Conservation (phyloP, 2,329 filamentous ascomycete species). For the Neopestalotiopsis sp. region DNA sequence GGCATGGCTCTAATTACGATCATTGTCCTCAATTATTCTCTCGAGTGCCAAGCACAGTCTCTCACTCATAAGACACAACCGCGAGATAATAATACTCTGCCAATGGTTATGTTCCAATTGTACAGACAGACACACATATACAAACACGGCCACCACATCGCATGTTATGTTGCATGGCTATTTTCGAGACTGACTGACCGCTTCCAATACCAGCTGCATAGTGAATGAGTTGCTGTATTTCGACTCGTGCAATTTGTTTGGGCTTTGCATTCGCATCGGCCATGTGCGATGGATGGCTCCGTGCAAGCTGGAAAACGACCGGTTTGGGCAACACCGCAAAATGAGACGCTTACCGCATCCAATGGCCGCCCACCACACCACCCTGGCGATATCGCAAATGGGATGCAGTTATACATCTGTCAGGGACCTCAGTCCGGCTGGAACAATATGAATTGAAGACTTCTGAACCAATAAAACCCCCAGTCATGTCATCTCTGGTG, state of each 20-base stretch:
- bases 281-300: constrained; percentile 1
- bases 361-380: background rate
- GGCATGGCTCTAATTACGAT: background rate
- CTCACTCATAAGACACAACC: constrained; percentile 7
- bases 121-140: background rate
- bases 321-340: constrained; percentile 6
- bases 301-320: constrained; percentile 6
- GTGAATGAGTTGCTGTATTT: background rate
- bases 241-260: background rate
- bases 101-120: background rate
- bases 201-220: no score
- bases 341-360: constrained; percentile 9
- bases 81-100: background rate
- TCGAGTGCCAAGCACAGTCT: background rate
- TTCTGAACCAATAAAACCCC: background rate
- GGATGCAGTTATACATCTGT: no score
- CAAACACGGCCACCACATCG: background rate
- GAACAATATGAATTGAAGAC: no score
- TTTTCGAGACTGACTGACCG: no score
- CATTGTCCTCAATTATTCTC: no score
- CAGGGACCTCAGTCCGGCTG: no score
- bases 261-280: background rate
- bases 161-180: background rate
- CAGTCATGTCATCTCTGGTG: background rate
- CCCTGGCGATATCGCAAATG: background rate